A percentile compares a stretch with the other conserved stretches of the same genome.
Conservation (phyloP, 345 rosid species). For the Syzygium aromaticum region DNA sequence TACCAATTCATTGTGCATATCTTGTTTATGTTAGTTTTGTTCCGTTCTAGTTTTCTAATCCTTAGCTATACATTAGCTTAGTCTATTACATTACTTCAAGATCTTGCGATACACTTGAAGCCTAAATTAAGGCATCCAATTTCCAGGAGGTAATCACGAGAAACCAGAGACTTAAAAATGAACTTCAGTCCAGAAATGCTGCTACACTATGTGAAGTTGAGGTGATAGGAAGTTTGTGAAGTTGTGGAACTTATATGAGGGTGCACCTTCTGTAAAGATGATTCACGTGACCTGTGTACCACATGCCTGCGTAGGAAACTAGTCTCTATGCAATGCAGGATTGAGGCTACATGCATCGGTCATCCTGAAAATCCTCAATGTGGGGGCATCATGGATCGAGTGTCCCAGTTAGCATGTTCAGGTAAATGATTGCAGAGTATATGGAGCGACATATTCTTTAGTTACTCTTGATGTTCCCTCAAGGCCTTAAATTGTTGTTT, state of each 20-base stretch:
- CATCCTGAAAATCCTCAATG: background rate
- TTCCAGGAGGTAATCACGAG: slow-evolving; percentile 47
- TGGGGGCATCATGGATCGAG: background rate
- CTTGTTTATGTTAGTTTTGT: background rate
- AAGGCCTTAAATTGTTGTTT: background rate
- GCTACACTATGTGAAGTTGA: background rate
- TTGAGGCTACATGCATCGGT: background rate
- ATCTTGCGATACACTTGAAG: background rate
- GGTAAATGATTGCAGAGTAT: background rate
- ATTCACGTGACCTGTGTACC: background rate
- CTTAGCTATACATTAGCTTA: background rate
- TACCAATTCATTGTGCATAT: background rate
- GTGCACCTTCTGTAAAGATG: background rate
- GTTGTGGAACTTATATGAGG: background rate
- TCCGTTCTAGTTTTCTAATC: background rate
- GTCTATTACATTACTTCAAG: background rate
- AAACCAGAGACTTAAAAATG: slow-evolving; percentile 32
- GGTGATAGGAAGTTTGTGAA: background rate
- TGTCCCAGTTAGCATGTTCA: background rate
- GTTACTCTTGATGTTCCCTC: background rate
- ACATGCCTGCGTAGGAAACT: background rate
- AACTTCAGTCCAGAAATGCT: slow-evolving; percentile 1
- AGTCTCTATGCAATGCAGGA: background rate
- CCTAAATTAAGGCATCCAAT: background rate
- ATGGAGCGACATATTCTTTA: background rate